phyloP scores from a whole-genome alignment of 208 protist genomes.

The Trypanosoma cruzi region DNA sequence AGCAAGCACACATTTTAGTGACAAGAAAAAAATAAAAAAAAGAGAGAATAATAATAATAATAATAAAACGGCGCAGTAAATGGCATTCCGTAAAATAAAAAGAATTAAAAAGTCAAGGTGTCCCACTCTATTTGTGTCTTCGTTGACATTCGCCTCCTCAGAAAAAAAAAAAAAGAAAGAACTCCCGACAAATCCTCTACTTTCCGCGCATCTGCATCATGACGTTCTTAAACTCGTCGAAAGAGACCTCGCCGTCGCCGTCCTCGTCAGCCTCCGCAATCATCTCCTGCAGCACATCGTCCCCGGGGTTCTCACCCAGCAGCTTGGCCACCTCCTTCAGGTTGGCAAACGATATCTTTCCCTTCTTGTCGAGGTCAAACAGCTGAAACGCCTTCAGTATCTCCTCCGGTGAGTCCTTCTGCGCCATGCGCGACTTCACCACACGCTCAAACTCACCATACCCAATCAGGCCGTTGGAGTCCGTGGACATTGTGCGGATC shows the following conservation, averaged over 20 bases:
- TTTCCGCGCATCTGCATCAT: conserved; percentile 92
- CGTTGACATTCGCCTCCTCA: background rate
- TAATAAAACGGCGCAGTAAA: background rate
- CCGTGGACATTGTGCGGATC: conserved; percentile 80
- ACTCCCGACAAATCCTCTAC: conserved; percentile 37
- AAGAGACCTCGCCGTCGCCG: conserved; percentile 95
- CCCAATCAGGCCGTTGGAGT: conserved; percentile 89
- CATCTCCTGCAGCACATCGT: conserved; percentile 98
- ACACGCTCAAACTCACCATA: conserved; percentile 92
- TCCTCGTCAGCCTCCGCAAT: conserved; percentile 97
- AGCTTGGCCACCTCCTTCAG: conserved; percentile 96
- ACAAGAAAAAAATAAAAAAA: background rate
- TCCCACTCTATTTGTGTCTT: background rate
- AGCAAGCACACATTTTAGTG: background rate
- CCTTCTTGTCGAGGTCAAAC: conserved; percentile 97
- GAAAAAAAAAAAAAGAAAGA: background rate
- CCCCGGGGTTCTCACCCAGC: conserved; percentile 95
- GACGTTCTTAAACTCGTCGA: conserved; percentile 97
- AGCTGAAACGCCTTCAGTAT: conserved; percentile 96
- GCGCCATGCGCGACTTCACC: conserved; percentile 91
- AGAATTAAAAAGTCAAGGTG: background rate
- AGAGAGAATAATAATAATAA: background rate
- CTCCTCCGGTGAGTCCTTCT: conserved; percentile 94
- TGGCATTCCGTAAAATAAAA: background rate
- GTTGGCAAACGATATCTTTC: conserved; percentile 97